Conservation (phyloP, 768 basidiomycete species). For the Auricularia heimuer region DNA sequence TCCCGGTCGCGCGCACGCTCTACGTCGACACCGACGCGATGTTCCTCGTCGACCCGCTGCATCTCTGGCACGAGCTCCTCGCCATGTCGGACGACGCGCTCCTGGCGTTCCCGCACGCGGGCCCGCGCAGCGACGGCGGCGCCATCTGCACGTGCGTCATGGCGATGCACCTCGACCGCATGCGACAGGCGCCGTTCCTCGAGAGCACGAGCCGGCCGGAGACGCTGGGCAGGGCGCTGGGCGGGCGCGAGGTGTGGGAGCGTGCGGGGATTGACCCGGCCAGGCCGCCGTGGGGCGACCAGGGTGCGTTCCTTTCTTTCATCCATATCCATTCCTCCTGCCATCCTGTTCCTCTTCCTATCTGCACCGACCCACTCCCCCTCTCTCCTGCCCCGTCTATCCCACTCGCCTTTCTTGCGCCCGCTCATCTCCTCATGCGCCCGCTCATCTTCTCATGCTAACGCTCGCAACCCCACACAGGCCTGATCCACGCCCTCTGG, state of each 20-base stretch:
- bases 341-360: no score
- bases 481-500: slow-evolving; percentile 12
- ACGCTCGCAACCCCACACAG: no score
- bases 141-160: slow-evolving; percentile 12
- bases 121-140: slow-evolving; percentile 7
- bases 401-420: no score
- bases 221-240: not conserved
- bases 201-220: slow-evolving; percentile 8
- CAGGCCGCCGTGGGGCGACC: slow-evolving; percentile 12
- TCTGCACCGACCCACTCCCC: no score
- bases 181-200: slow-evolving; percentile 10
- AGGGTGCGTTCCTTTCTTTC: slow-evolving; percentile 3
- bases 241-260: not conserved
- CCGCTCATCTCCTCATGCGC: no score
- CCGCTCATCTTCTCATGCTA: no score
- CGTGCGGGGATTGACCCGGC: slow-evolving; percentile 6
- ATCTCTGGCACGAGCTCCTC: slow-evolving; percentile 10
- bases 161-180: slow-evolving; percentile 10
- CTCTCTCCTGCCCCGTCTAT: no score
- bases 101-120: slow-evolving; percentile 12
- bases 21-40: slow-evolving; percentile 14
- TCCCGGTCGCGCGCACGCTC: not conserved
- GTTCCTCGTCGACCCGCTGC: slow-evolving; percentile 13
- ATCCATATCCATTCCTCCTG: no score
- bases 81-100: slow-evolving; percentile 3